Evolutionary conservation across 2,329 filamentous ascomycete genomes (phyloP).

Genomic region (Colletotrichum endophyticum): DNA sequence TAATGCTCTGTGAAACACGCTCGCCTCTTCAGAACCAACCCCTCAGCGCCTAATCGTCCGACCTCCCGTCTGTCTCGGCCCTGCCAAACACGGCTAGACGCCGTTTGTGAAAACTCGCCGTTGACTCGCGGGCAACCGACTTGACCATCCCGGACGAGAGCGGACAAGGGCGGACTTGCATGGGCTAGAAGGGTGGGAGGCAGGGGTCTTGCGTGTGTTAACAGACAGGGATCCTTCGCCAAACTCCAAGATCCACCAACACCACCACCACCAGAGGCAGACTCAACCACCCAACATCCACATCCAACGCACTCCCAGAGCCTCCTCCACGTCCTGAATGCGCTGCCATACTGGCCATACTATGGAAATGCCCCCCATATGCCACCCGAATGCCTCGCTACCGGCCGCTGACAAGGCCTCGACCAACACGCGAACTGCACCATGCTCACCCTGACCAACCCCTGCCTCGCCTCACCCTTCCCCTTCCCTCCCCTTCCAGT

Average conservation of each 20-base stretch:
- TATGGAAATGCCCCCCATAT: neutral
- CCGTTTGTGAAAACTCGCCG: neutral
- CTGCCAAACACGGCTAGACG: conserved; percentile 18
- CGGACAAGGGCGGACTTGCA: neutral
- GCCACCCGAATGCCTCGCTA: neutral
- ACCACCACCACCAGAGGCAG: neutral
- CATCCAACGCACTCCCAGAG: neutral
- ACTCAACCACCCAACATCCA: neutral
- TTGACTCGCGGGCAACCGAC: conserved; percentile 3
- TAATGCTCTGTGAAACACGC: conserved; percentile 16
- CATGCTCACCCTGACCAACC: neutral
- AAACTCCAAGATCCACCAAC: conserved; percentile 5
- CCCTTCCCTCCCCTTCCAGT: neutral
- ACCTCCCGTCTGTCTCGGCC: conserved; percentile 9
- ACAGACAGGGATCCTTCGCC: neutral
- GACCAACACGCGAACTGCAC: conserved; percentile 7
- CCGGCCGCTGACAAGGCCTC: conserved; percentile 1
- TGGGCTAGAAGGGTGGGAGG: neutral
- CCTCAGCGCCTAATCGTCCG: conserved; percentile 16
- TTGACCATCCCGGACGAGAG: neutral
- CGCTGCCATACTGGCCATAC: neutral
- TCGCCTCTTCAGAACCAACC: conserved; percentile 1
- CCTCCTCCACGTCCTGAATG: neutral
- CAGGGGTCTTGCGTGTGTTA: neutral
- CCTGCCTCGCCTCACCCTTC: neutral